Evolutionary conservation across 2,329 filamentous ascomycete species (phyloP), one percentile per base, ranked within the genome.

Genomic region (Ceratocystis harringtonii): DNA sequence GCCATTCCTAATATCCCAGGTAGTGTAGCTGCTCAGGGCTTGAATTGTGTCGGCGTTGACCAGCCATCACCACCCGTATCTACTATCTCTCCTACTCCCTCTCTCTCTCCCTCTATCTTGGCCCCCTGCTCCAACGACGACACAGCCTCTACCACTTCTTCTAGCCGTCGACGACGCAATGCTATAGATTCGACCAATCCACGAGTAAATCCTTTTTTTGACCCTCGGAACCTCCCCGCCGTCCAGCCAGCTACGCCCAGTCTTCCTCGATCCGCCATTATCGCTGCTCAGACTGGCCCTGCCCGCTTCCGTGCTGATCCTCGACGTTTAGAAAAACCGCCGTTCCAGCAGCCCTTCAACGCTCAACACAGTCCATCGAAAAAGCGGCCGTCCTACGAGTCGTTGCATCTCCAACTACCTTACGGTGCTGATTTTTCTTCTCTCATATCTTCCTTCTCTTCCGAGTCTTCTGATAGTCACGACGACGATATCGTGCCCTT

Each of bases 241-340:
- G 66, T 69, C 22, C 64, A 64, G 52, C 68, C 67, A 25, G 65
- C 66, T 15, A 66, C 65, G 22, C 67, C 61, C 28, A 58, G 63
- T 52, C 62, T 66, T 36, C 62, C 64, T 64, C 68, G 68, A 22
- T 68, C 68, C 5, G 68, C 68, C 52, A 67, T 68, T 10, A 69
- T 69, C 55, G 68, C 68, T 65, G 67, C 68, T 65, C 68, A 68
- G 65, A 68, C 66, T 62, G 66, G 66, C 25, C 66, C 66, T 62
- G 66, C 66, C 63, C 66, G 66, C 25, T 68, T 68, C 66, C 64
- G 66, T 66, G 66, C 64, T 60, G 66, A 68, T 64, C 66, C 64
- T 62, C 66, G 66, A 32, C 66, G 64, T 58, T 36, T 68, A 43
- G 66, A 67, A 62, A 65, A 67, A 32, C 66, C 66, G 43, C 66